These are phyloP conservation scores for Allium cepa DNA, from an alignment of 106 monocot species.

Conservation along the genomic window DNA sequence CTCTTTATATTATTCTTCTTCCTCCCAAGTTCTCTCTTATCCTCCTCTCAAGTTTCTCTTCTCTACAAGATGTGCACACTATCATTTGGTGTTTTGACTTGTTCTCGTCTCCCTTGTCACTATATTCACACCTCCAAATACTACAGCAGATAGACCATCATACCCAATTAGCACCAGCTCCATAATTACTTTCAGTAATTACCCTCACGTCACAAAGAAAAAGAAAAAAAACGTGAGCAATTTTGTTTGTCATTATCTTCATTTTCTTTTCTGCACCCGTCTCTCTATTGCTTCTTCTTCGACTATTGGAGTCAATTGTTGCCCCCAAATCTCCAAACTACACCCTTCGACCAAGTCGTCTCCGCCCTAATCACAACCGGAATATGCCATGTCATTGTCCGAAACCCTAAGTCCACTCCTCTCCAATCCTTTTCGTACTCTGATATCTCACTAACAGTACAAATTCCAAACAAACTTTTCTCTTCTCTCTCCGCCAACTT, in stretches of 20 bases:
- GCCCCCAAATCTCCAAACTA: neutral
- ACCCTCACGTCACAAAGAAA: neutral
- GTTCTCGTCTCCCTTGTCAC: too few species aligned
- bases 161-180: neutral
- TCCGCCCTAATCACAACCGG: slow-evolving; percentile 3
- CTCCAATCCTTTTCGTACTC: slow-evolving; percentile 1
- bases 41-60: too few species aligned
- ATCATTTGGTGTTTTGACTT: too few species aligned
- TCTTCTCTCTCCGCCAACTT: neutral
- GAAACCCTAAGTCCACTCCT: neutral
- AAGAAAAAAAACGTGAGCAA: neutral
- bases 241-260: neutral
- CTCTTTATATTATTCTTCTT: too few species aligned
- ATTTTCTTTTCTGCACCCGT: neutral
- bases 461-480: neutral
- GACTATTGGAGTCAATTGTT: neutral
- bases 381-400: neutral
- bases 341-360: slow-evolving; percentile 5
- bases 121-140: too few species aligned
- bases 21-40: too few species aligned
- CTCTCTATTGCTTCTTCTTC: neutral
- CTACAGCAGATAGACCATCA: neutral
- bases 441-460: slow-evolving; percentile 1
- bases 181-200: slow-evolving; percentile 3
- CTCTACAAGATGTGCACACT: too few species aligned